Evolutionary conservation across 768 basidiomycete species (phyloP), one percentile per base, ranked within the genome.

Genomic region (Leccinum subgranulosum): DNA sequence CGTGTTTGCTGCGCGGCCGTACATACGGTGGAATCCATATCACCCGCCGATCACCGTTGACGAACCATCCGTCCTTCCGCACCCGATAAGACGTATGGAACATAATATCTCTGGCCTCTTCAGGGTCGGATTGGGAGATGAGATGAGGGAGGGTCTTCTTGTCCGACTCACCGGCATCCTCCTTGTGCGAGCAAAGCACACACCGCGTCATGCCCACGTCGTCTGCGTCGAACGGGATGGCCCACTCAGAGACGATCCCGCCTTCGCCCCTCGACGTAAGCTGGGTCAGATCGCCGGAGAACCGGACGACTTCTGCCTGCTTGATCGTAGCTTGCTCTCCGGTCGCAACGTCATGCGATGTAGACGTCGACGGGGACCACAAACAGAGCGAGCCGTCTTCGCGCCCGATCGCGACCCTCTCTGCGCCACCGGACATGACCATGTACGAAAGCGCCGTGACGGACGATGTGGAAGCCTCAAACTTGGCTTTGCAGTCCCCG

Each of bases 361-460:
- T 28, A 6, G 64, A 58, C 12, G 56, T 57, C 29, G 55, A 55
- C 1, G 66, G 61, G 21, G 5, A 58, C 65, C 68, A 69, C 10
- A 65, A 2, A 23, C 34, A 33, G 51, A 61, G 14, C 31, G 58
- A 64, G n/a, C 62, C 60, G 39, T 68, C 67, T 39, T 62, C 55
- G 27, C 62, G 57, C 5, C 65, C 66, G 45, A 66, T 56, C n/a
- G 54, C 57, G 9, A 67, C 27, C 29, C 34, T 49, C 17, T 33
- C 28, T 6, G 17, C 31, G 2, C 49, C 51, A 19, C 51, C 45
- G 21, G 54, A 27, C 0, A 27, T 41, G 31, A 15, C 10, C 14
- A 48, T 33, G 23, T 57, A 61, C n/a, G 52, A 59, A n/a, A 70
- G 51, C 23, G 66, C 56, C 11, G 62, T 69, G 29, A 69, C 68